Conservation (phyloP, 306 rosid species). For the Hippophae rhamnoides region DNA sequence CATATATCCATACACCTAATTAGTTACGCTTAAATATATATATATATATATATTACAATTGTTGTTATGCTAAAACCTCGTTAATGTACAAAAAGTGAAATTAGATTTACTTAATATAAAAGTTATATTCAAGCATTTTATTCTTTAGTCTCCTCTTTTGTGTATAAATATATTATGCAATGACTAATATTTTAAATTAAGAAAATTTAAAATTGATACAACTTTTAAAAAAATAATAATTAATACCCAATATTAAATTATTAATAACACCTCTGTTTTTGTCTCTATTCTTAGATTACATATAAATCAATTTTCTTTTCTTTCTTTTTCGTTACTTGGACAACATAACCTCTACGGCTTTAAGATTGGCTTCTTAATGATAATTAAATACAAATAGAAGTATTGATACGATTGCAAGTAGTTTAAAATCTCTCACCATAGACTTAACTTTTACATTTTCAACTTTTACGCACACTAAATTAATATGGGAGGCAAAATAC, state of each 20-base stretch:
- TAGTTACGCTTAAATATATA: no score
- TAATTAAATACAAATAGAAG: conserved; percentile 12
- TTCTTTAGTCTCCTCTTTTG: not conserved
- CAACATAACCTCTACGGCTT: conserved; percentile 41
- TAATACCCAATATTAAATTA: not conserved
- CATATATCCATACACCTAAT: no score
- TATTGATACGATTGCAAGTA: not conserved
- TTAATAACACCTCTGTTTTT: not conserved
- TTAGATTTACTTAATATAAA: no score
- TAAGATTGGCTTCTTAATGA: conserved; percentile 21
- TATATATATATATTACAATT: no score
- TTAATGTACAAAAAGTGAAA: no score
- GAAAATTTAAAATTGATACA: no score
- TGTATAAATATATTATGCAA: no score
- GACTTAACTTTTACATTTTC: not conserved
- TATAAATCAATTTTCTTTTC: not conserved
- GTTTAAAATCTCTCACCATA: not conserved
- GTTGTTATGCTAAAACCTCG: no score
- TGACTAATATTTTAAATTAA: no score
- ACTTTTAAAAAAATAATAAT: no score
- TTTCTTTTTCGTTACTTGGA: conserved; percentile 4
- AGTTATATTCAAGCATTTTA: not conserved
- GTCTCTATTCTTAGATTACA: conserved; percentile 18
- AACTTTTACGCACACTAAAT: not conserved
- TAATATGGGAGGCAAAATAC: conserved; percentile 23